Base-by-base conservation (phyloP, 78 protist genomes). In the Dictyostelium discoideum region DNA sequence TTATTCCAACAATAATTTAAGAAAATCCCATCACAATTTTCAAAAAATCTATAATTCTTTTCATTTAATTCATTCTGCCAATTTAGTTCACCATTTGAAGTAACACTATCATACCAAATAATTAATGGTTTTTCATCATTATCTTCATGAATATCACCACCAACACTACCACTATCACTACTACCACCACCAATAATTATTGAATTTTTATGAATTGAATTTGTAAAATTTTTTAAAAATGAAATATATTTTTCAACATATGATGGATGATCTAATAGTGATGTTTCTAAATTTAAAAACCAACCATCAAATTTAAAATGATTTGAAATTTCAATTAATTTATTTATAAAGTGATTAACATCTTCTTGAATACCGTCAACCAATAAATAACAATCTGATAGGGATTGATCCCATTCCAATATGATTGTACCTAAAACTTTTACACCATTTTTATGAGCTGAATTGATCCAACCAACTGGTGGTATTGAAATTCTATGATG, bases 371-470 rank as follows among this genome's bases (percentile, higher is more conserved):
- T 85, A 26, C 50, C 88, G 14, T 44, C 77, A 1, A 87, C 97
- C 11, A 93, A 14, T 46, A 13, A 3, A 39, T 20, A 16, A 0
- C 79, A 9, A 1, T 93, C 97, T 0, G 3, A 1, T 1, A 26
- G 2, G 4, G 98, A 98, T 10, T 57, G 92, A 29, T 93, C 98
- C 99, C 99, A 98, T 76, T 98, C 99, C 24, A 96, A 93, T 57
- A 98, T 98, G 46, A 98, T 82, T 40, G 98, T 98, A 13, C 99
- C 98, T 85, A 86, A 3, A 18, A 84, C 69, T 26, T 57, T 57
- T 0, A 97, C 98, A 40, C 98, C 98, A 74, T 94, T 57, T 37
- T 1, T 76, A 44, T 96, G 98, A 18, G 97, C 93, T 26, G 96
- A 10, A 10, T 86, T 57, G 5, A 97, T 92, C 99, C 98, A 98